Percentiles rank a stretch among this genome's conserved stretches.
phyloP scores from a whole-genome alignment of 768 basidiomycete species.

The Suillus discolor region DNA sequence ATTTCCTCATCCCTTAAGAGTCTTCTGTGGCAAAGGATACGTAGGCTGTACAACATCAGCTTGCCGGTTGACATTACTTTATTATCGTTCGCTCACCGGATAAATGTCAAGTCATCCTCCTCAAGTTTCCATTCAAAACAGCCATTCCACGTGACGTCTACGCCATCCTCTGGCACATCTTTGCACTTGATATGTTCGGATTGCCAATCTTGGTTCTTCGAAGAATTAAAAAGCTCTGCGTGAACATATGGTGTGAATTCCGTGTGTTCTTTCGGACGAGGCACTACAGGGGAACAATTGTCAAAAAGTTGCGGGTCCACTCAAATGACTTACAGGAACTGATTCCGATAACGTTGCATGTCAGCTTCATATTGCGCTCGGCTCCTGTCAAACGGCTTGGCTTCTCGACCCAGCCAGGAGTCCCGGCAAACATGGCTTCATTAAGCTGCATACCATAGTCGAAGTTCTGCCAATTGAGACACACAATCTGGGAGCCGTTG shows the following conservation, averaged over 20 bases:
- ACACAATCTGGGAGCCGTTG: conserved; percentile 57
- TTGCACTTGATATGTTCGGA: conserved; percentile 42
- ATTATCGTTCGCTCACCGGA: conserved; percentile 40
- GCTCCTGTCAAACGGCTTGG: conserved; percentile 36
- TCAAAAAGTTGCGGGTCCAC: not conserved
- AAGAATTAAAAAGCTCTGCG: conserved; percentile 47
- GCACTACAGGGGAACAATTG: conserved; percentile 36
- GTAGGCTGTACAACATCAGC: conserved; percentile 9
- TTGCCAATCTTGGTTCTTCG: conserved; percentile 44
- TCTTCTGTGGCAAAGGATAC: conserved; percentile 36
- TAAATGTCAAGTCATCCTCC: conserved; percentile 52
- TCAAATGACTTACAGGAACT: conserved; percentile 41
- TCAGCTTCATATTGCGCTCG: conserved; percentile 24
- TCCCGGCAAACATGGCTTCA: conserved; percentile 63
- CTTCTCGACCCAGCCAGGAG: conserved; percentile 56
- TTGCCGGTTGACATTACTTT: not conserved
- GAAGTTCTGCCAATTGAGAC: conserved; percentile 66
- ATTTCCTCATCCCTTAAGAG: conserved; percentile 47
- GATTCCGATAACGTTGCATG: conserved; percentile 43
- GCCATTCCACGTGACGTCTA: conserved; percentile 45
- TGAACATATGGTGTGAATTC: conserved; percentile 46
- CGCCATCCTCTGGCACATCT: conserved; percentile 33
- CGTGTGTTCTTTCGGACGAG: conserved; percentile 42
- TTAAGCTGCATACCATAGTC: conserved; percentile 61
- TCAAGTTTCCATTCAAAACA: conserved; percentile 53